These are phyloP conservation scores for Extremus antarcticus DNA, from an alignment of 495 filamentous ascomycete species.

Conservation along the genomic window DNA sequence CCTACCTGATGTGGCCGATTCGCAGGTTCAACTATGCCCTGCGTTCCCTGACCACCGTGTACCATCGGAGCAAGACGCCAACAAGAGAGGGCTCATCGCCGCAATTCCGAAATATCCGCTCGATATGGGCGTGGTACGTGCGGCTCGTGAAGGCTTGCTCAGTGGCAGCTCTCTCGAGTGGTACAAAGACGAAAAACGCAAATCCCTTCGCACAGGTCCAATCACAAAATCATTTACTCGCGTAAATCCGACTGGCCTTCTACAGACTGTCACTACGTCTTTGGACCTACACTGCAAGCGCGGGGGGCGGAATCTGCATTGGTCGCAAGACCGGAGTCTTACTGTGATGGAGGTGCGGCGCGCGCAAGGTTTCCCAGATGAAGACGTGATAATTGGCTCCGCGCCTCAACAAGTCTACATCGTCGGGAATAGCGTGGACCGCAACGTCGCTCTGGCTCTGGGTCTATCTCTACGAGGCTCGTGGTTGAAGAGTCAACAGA, in stretches of 20 bases:
- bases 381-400: slow-evolving; percentile 54
- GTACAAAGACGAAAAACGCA: slow-evolving; percentile 13
- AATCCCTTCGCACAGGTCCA: slow-evolving; percentile 11
- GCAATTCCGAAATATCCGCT: slow-evolving; percentile 29
- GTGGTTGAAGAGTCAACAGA: slow-evolving; percentile 28
- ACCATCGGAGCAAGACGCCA: slow-evolving; percentile 16
- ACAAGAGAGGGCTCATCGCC: slow-evolving; percentile 23
- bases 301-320: slow-evolving; percentile 45
- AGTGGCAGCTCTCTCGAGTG: slow-evolving; percentile 28
- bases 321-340: slow-evolving; percentile 44
- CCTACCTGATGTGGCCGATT: slow-evolving; percentile 49
- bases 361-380: slow-evolving; percentile 55
- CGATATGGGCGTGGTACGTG: slow-evolving; percentile 23
- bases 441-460: slow-evolving; percentile 49
- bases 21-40: slow-evolving; percentile 42
- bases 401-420: slow-evolving; percentile 45
- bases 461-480: slow-evolving; percentile 52
- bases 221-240: slow-evolving; percentile 38
- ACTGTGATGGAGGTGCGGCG: slow-evolving; percentile 52
- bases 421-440: slow-evolving; percentile 62
- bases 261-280: slow-evolving; percentile 47
- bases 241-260: slow-evolving; percentile 38
- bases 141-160: slow-evolving; percentile 23
- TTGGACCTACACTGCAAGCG: slow-evolving; percentile 37
- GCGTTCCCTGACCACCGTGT: slow-evolving; percentile 53